Evolutionary conservation across 225 moss, liverwort and hornwort genomes (phyloP).

Genomic region (Takakia lepidozioides): DNA sequence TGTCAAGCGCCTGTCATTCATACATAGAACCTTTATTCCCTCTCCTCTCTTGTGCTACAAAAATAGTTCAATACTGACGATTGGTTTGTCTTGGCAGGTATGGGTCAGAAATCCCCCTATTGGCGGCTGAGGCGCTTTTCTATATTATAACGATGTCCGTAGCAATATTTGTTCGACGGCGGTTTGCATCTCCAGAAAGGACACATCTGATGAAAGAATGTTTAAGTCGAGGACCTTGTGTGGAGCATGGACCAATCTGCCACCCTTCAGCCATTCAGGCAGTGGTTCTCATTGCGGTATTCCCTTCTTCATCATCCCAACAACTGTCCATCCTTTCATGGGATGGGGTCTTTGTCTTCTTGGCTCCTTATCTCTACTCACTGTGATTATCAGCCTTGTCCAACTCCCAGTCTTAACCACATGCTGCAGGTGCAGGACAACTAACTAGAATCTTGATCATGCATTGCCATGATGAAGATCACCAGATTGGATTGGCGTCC

Average conservation of each 20-base stretch:
- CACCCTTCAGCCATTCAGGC: conserved; percentile 26
- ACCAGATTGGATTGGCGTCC: too few relatives aligned
- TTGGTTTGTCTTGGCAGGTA: conserved; percentile 34
- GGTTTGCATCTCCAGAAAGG: conserved; percentile 14
- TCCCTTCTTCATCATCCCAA: conserved; percentile 53
- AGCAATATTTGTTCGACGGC: conserved; percentile 23
- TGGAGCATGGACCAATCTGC: conserved; percentile 13
- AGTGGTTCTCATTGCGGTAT: conserved; percentile 13
- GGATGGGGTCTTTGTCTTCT: conserved; percentile 64
- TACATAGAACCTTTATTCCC: not conserved
- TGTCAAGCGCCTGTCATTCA: conserved; percentile 69
- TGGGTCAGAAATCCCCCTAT: conserved; percentile 24
- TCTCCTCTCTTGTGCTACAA: not conserved
- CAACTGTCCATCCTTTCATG: conserved; percentile 51
- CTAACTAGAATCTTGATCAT: too few relatives aligned
- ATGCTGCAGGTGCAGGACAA: conserved; percentile 5
- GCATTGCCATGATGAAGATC: too few relatives aligned
- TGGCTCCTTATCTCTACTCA: conserved; percentile 39
- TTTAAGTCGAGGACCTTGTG: conserved; percentile 15
- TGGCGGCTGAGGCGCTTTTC: conserved; percentile 38
- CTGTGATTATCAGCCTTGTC: conserved; percentile 35
- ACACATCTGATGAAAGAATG: conserved; percentile 20
- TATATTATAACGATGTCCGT: conserved; percentile 31
- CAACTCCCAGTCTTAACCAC: conserved; percentile 36
- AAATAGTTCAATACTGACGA: not conserved